These are phyloP conservation scores for Megacollybia marginata DNA, from an alignment of 768 basidiomycete species.

Conservation along the genomic window DNA sequence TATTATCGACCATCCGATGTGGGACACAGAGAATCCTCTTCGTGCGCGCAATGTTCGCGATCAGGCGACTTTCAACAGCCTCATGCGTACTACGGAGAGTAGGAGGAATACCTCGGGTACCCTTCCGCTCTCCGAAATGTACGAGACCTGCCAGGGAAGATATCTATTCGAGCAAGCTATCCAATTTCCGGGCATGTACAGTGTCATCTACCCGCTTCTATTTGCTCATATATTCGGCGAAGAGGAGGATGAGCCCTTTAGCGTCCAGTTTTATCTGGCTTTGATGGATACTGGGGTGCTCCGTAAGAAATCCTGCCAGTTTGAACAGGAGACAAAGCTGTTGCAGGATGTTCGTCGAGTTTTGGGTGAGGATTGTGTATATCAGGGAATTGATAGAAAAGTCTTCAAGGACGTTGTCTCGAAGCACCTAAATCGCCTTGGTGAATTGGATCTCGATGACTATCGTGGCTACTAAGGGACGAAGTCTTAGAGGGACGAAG, in stretches of 20 bases:
- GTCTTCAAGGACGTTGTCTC: conserved; percentile 1
- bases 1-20: conserved; percentile 5
- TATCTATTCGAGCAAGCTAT: conserved; percentile 5
- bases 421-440: neutral
- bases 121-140: neutral
- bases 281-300: conserved; percentile 4
- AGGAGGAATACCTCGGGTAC: neutral
- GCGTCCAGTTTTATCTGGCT: conserved; percentile 2
- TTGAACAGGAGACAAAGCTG: conserved; percentile 3
- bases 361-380: conserved; percentile 5
- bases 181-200: conserved; percentile 1
- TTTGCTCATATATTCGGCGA: conserved; percentile 4
- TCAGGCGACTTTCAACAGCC: conserved; percentile 3
- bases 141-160: conserved; percentile 1
- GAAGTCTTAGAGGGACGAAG: too few species aligned
- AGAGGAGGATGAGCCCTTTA: neutral
- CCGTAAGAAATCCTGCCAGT: neutral
- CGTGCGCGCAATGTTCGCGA: conserved; percentile 5
- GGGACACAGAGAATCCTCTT: conserved; percentile 3
- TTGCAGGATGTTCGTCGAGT: conserved; percentile 1
- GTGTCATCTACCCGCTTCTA: conserved; percentile 2
- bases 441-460: neutral
- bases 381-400: neutral
- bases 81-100: conserved; percentile 3
- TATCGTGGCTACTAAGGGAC: neutral